Base-by-base conservation (phyloP, 495 filamentous ascomycete genomes). In the Talaromyces proteolyticus region DNA sequence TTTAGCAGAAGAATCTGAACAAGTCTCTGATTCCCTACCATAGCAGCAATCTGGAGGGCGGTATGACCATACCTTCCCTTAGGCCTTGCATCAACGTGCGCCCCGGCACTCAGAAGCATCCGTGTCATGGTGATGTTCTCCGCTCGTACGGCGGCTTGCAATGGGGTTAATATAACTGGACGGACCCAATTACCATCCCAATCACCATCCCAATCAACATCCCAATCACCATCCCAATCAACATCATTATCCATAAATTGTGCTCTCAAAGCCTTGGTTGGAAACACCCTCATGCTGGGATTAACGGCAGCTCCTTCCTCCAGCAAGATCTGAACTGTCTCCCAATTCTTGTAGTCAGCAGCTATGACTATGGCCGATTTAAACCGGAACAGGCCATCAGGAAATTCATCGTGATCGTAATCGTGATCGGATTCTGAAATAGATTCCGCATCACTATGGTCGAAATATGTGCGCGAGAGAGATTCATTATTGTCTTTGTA, bases 31-130 rank as follows among this genome's bases (percentile, higher is more conserved):
- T 67, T 56, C 14, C 60, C 62, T 17, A 45, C 42, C 7, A 53
- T 47, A 48, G 59, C 63, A 12, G 70, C 69, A 4, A 58, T 57
- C 40, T 67, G 67, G 22, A 71, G 56, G 3, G 66, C 62, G 3
- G 58, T 67, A 17, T 57, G 51, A 41, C 64, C 65, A 49, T 65
- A 64, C 49, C 60, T 60, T 7, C 61, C 63, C 7, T 38, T 53
- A 2, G 64, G 53, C 12, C 58, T 52, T 1, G 55, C 58, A 43
- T 63, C 62, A 26, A 58, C 55, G 47, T 56, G 51, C n/a, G 60
- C 53, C 6, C 46, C 52, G 29, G 44, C 39, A 6, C 47, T 39
- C 19, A 66, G 47, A 25, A 66, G 52, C 3, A 45, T 45, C 8
- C 25, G 43, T 45, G 38, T 41, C 38, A 41, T 41, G 38, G 38